These are phyloP conservation scores for Chamaecyparis obtusa DNA, from an alignment of 75 land plant genomes.

Conservation along the genomic window DNA sequence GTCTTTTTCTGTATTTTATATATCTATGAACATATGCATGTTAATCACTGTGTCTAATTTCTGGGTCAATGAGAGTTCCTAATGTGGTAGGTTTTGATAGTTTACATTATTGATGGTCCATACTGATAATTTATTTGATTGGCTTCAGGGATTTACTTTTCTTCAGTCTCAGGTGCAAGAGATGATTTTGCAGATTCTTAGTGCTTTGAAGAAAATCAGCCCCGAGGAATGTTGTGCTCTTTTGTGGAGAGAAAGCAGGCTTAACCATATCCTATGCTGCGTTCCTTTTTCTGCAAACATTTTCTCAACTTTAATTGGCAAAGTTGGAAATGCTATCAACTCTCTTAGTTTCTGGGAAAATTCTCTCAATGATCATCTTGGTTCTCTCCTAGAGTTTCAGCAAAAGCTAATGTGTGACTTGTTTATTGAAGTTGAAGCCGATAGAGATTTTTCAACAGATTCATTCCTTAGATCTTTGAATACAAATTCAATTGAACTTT, in stretches of 20 bases:
- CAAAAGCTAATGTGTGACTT: slow-evolving; percentile 30
- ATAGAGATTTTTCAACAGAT: too few relatives aligned
- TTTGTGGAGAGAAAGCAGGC: slow-evolving; percentile 49
- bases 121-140: neutral
- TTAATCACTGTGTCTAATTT: too few relatives aligned
- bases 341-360: slow-evolving; percentile 49
- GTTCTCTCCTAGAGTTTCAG: slow-evolving; percentile 25
- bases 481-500: too few relatives aligned
- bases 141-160: slow-evolving; percentile 32
- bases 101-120: neutral
- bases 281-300: slow-evolving; percentile 46
- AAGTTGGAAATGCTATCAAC: slow-evolving; percentile 29
- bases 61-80: too few relatives aligned
- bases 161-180: slow-evolving; percentile 35
- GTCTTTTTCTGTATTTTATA: neutral
- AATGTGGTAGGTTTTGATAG: too few relatives aligned
- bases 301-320: slow-evolving; percentile 26
- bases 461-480: too few relatives aligned
- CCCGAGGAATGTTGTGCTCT: slow-evolving; percentile 28
- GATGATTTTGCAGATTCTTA: slow-evolving; percentile 34
- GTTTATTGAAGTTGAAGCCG: neutral
- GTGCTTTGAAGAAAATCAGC: slow-evolving; percentile 27
- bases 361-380: slow-evolving; percentile 26
- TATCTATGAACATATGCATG: neutral
- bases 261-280: slow-evolving; percentile 65